phyloP scores from a whole-genome alignment of 2,329 filamentous ascomycete genomes.

The Colletotrichum sp. region DNA sequence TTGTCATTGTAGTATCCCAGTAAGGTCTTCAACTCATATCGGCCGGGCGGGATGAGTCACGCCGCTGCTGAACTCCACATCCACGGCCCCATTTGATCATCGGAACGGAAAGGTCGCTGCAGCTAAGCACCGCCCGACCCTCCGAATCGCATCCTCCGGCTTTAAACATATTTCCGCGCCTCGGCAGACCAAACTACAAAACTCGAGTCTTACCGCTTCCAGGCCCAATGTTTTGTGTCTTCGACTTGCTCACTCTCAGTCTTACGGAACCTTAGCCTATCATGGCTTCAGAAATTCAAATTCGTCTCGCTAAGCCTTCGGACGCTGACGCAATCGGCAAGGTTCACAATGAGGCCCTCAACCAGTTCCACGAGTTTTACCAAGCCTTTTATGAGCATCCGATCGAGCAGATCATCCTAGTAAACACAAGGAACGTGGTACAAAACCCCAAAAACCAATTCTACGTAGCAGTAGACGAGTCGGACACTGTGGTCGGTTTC shows the following conservation, averaged over 20 bases:
- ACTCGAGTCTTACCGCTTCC: background rate
- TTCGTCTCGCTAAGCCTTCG: constrained; percentile 5
- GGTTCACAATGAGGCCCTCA: constrained; percentile 23
- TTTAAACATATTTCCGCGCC: background rate
- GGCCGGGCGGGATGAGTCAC: background rate
- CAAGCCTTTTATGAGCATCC: constrained; percentile 19
- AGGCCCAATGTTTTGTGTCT: rapidly evolving
- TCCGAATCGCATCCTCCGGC: background rate
- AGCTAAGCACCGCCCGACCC: background rate
- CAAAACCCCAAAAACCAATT: background rate
- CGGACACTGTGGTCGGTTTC: constrained; percentile 15
- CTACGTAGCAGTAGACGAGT: constrained; percentile 6
- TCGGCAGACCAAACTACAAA: background rate
- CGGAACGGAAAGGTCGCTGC: background rate
- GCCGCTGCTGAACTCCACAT: background rate
- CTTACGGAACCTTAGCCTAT: background rate
- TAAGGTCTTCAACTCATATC: background rate
- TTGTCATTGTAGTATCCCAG: background rate
- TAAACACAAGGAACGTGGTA: background rate
- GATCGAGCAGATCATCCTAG: constrained; percentile 13
- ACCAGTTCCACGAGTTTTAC: constrained; percentile 23
- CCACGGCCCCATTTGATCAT: background rate
- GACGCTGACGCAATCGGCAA: constrained; percentile 18
- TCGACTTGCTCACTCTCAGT: background rate
- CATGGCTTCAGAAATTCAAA: background rate